phyloP scores from a whole-genome alignment of 1,139 yeast species.

The Sugiyamaella novakii region DNA sequence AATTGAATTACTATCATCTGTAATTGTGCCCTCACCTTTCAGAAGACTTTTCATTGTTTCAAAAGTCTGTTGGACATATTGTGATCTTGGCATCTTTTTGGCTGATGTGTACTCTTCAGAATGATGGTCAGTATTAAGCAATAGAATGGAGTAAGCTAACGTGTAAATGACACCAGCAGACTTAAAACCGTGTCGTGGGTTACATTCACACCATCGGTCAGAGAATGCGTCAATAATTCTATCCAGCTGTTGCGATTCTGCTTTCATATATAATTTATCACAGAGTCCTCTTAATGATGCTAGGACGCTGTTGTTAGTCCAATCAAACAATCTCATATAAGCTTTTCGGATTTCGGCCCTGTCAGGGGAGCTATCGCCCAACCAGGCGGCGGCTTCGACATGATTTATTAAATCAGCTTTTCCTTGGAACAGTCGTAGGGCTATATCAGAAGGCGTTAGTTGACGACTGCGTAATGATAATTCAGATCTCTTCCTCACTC shows the following conservation, averaged over 20 bases:
- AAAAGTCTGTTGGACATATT: constrained; percentile 36
- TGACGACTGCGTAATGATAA: constrained; percentile 5
- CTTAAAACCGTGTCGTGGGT: constrained; percentile 51
- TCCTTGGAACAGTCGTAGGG: constrained; percentile 28
- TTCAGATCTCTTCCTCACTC: constrained; percentile 11
- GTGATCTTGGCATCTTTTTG: constrained; percentile 44
- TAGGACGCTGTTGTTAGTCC: constrained; percentile 41
- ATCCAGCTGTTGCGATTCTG: constrained; percentile 84
- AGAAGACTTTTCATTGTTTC: constrained; percentile 29
- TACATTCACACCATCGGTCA: constrained; percentile 62
- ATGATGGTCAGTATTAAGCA: constrained; percentile 56
- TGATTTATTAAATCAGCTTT: constrained; percentile 27
- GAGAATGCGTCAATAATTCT: constrained; percentile 71
- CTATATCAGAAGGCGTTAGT: constrained; percentile 22
- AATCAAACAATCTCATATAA: constrained; percentile 40
- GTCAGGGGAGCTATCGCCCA: constrained; percentile 35
- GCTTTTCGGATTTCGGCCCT: constrained; percentile 32
- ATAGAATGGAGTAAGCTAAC: constrained; percentile 68
- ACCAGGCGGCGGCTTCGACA: constrained; percentile 38
- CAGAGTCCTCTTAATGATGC: constrained; percentile 63
- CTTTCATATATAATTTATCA: constrained; percentile 66
- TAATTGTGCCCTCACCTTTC: constrained; percentile 13
- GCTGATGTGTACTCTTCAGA: constrained; percentile 36
- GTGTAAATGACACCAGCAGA: constrained; percentile 70
- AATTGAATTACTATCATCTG: constrained; percentile 9